Percentiles rank a stretch among this genome's conserved stretches.
Conservation (phyloP, 2,329 filamentous ascomycete genomes). For the Colletotrichum sublineola region DNA sequence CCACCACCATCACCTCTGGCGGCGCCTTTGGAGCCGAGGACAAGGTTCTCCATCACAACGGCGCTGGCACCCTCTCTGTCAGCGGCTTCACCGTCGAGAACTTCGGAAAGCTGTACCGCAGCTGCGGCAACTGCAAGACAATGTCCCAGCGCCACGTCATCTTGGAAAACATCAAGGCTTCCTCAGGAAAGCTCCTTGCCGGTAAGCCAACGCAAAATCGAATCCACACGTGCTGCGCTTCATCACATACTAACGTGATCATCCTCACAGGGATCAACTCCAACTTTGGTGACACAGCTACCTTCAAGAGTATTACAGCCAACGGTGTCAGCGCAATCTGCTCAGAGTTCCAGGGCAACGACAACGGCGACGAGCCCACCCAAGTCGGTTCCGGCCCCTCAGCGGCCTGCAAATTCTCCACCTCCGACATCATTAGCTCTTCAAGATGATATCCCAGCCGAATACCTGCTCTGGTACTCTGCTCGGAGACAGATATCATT, state of each 20-base stretch:
- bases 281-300: conserved; percentile 42
- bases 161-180: conserved; percentile 40
- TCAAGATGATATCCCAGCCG: background rate
- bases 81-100: conserved; percentile 36
- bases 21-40: conserved; percentile 35
- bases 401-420: conserved; percentile 37
- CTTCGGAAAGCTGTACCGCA: conserved; percentile 43
- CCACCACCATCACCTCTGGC: conserved; percentile 36
- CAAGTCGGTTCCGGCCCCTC: conserved; percentile 34
- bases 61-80: conserved; percentile 39
- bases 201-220: conserved; percentile 13
- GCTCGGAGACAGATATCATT: background rate
- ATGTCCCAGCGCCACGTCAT: conserved; percentile 40
- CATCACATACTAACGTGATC: background rate
- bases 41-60: conserved; percentile 43
- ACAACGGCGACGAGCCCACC: conserved; percentile 35
- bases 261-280: conserved; percentile 34
- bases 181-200: conserved; percentile 40
- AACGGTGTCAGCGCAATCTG: conserved; percentile 36
- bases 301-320: conserved; percentile 28
- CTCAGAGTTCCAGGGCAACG: conserved; percentile 40
- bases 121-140: conserved; percentile 42
- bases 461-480: conserved; percentile 9
- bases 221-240: fast-evolving
- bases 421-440: conserved; percentile 25